Evolutionary conservation across 148 eudicot species (phyloP), one percentile per base, ranked within the genome.

Genomic region (Silene latifolia): DNA sequence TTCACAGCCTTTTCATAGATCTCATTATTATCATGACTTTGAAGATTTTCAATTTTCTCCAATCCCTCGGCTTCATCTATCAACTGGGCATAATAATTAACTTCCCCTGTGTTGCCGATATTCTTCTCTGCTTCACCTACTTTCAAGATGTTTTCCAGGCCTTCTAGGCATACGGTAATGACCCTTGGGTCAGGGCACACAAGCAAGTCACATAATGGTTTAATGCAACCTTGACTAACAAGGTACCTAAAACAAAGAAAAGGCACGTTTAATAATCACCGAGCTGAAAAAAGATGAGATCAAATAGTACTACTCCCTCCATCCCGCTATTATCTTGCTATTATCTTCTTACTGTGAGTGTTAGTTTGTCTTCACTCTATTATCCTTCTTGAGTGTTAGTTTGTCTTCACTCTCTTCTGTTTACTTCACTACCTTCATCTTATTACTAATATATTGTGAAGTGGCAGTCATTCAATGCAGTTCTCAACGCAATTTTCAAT

Each of bases 131-230:
- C 85, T 81, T 90, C 95, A 67, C 92, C 95, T 27, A 88, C 90
- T 76, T 88, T 88, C 79, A 90, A 84, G 74, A 89, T 91, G 85
- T 91, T 88, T 78, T 89, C 93, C 44, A 91, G 83, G 53, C 96
- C 96, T 82, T 89, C 93, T 47, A 89, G 77, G 73, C 91, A 87
- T 51, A 91, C 91, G 51, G 85, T 91, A 62, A 91, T 84, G 72
- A 89, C 89, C 86, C 96, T 87, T 56, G 96, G 93, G 78, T 91
- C 96, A 71, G 93, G 96, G 84, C 96, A 87, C 44, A 85, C 86
- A 56, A 91, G 86, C 57, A 91, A 84, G 84, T 91, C 96, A 79
- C 96, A 91, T 71, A 91, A 78, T 11, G 96, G 96, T 80, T 86
- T 86, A 69, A 91, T 87, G 73, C 96, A 91, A 10, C 90, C 90